A percentile compares a stretch with the other conserved stretches of the same genome.
Evolutionary conservation across 129 eudicot genomes (phyloP).

Genomic region (Chrysanthemum seticuspe): DNA sequence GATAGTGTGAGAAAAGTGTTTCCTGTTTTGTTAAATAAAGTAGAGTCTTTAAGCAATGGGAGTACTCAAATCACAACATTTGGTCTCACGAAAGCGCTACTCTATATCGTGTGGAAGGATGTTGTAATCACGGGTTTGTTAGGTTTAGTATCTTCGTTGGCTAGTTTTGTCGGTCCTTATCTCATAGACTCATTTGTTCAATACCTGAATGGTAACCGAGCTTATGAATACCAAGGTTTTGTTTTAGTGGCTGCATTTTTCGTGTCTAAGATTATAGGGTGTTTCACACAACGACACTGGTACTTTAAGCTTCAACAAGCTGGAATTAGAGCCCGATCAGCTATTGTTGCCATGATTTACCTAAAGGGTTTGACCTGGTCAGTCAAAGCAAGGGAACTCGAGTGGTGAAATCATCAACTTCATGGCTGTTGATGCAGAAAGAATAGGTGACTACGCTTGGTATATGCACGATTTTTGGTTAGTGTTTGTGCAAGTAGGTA

Average conservation of each 20-base stretch:
- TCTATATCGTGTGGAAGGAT: slow-evolving; percentile 67
- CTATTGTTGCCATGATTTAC: no score
- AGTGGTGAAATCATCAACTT: slow-evolving; percentile 87
- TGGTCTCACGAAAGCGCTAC: slow-evolving; percentile 65
- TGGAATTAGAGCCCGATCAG: no score
- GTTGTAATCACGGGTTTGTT: slow-evolving; percentile 51
- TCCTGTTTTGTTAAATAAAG: slow-evolving; percentile 22
- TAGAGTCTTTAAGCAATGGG: slow-evolving; percentile 47
- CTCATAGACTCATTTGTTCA: slow-evolving; percentile 77
- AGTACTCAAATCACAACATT: slow-evolving; percentile 44
- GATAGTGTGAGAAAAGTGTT: no score
- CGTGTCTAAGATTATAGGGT: slow-evolving; percentile 61
- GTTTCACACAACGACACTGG: slow-evolving; percentile 73
- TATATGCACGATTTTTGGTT: slow-evolving; percentile 87
- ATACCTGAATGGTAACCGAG: slow-evolving; percentile 59
- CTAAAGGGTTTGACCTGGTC: no score
- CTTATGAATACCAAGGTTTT: slow-evolving; percentile 55
- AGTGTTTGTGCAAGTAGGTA: slow-evolving; percentile 59
- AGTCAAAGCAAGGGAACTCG: slow-evolving; percentile 40
- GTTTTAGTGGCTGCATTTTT: slow-evolving; percentile 64
- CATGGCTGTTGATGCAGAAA: slow-evolving; percentile 92
- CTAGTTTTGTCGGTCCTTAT: slow-evolving; percentile 80
- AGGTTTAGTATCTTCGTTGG: slow-evolving; percentile 42
- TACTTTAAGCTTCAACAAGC: slow-evolving; percentile 21
- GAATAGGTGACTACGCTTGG: slow-evolving; percentile 68